Evolutionary conservation across 495 filamentous ascomycete genomes (phyloP), one percentile per base, ranked within the genome.

Genomic region (Talaromyces stipitatus): DNA sequence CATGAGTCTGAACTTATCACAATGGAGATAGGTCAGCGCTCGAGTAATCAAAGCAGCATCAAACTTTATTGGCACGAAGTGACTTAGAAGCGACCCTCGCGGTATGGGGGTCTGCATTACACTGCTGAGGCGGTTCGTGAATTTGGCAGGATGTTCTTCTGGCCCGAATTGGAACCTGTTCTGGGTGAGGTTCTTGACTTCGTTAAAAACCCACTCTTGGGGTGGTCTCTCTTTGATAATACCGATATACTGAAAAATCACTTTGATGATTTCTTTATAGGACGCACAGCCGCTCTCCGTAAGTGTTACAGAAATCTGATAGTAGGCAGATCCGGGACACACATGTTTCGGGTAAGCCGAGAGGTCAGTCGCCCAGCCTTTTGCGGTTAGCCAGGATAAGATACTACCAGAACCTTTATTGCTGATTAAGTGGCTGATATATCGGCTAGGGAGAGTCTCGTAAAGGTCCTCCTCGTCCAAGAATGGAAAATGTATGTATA

Each of bases 331-430:
- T 27, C 92, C 92, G 3, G 91, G 88, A 64, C 90, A 92, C 23
- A 95, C 72, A 5, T 83, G 74, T 64, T 82, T 85, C 20, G 82
- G 77, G 32, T 91, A 92, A 54, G 92, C 89, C 58, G 83, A 85
- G 10, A 98, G 74, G 2, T 84, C 84, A 72, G 95, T 96, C 7
- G 87, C 90, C 95, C 91, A 97, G 50, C 95, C 95, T 70, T 95
- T 96, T 24, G 83, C 85, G 72, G 97, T 98, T 66, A 96, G 80
- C 66, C 96, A 91, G 1, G 92, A 85, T 69, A 98, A 83, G 60
- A 98, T 92, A 72, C 92, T 97, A 2, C 95, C 95, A 11, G 95
- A 92, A 1, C 95, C 94, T 70, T 98, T 95, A 61, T 98, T 92
- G 11, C 95, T 95, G 60, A 98, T 91, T 38, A 98, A 70, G 64